Base-by-base conservation (phyloP, 2,329 filamentous ascomycete species). In the Decorospora gaudefroyi region DNA sequence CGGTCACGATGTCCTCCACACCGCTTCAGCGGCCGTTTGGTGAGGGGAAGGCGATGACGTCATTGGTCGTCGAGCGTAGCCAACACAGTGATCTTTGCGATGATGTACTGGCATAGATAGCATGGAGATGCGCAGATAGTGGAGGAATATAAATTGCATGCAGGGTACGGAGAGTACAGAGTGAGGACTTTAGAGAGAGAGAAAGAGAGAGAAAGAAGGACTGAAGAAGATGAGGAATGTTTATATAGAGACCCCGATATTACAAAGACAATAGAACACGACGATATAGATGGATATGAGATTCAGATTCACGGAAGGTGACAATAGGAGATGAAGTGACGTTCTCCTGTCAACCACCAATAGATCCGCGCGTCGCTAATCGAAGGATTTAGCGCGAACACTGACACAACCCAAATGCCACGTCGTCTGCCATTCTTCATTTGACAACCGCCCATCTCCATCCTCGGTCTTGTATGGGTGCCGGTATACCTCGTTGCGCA, bases 311-410 rank as follows among this genome's bases (percentile, higher is more conserved):
- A 42, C 5, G n/a, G 21, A 25, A 17, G n/a, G n/a, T 7, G 26
- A 34, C 2, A 10, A 29, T 21, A 15, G 6, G 19, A 16, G 13
- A 19, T 18, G 7, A 9, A 18, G 15, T 19, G 30, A 30, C 18
- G 23, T 29, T 32, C 17, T 13, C 12, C 4, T 17, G 25, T 35
- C 15, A 16, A 27, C 5, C 28, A 28, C 19, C 28, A 7, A 34
- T 34, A 23, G 29, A 28, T 34, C 10, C 22, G 16, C 30, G 16
- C 10, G 32, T 47, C 4, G 12, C 27, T 25, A 25, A 31, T 4
- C 13, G 32, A 38, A 23, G 12, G 23, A 19, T 19, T 19, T 47
- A 43, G 44, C 17, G 34, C 26, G 34, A 21, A 34, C 35, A 35
- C 12, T 15, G 7, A 22, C 31, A 25, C 18, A 43, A 37, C 26